Conservation (phyloP, 2,329 filamentous ascomycete genomes). For the Fusarium sp. region DNA sequence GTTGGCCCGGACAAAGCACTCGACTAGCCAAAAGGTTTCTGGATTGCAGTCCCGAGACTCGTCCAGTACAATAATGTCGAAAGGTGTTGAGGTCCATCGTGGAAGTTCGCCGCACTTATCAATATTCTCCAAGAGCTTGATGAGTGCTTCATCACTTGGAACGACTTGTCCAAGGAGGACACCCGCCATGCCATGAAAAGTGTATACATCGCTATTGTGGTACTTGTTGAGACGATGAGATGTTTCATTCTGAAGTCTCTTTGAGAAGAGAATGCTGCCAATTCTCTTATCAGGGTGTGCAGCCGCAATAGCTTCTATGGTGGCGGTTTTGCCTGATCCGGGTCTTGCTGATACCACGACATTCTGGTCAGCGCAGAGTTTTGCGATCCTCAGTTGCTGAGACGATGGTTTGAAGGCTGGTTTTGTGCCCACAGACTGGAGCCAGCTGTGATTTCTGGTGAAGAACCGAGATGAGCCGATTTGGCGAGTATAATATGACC, state of each 20-base stretch:
- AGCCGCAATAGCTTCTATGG: conserved; percentile 43
- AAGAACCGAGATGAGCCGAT: neutral
- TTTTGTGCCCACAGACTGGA: neutral
- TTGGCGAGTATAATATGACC: neutral
- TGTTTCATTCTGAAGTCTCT: conserved; percentile 42
- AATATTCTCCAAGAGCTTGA: conserved; percentile 4
- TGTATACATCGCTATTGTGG: conserved; percentile 33
- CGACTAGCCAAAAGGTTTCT: conserved; percentile 40
- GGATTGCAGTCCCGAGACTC: conserved; percentile 48
- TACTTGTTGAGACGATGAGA: conserved; percentile 33
- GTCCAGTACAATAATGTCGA: conserved; percentile 46
- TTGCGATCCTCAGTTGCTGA: conserved; percentile 41
- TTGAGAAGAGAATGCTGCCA: conserved; percentile 43
- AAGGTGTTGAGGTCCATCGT: conserved; percentile 34
- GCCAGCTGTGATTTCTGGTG: neutral
- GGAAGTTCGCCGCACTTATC: conserved; percentile 18
- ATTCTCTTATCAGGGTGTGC: conserved; percentile 34
- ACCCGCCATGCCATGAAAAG: conserved; percentile 43
- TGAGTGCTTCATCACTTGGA: conserved; percentile 31
- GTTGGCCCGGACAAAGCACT: conserved; percentile 40
- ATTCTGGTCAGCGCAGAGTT: conserved; percentile 38
- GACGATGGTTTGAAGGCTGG: conserved; percentile 32
- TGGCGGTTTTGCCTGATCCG: conserved; percentile 47
- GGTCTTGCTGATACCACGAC: conserved; percentile 47
- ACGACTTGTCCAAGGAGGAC: conserved; percentile 26